Conservation (phyloP, 805 yeast species). For the Candida methanosorbosa region DNA sequence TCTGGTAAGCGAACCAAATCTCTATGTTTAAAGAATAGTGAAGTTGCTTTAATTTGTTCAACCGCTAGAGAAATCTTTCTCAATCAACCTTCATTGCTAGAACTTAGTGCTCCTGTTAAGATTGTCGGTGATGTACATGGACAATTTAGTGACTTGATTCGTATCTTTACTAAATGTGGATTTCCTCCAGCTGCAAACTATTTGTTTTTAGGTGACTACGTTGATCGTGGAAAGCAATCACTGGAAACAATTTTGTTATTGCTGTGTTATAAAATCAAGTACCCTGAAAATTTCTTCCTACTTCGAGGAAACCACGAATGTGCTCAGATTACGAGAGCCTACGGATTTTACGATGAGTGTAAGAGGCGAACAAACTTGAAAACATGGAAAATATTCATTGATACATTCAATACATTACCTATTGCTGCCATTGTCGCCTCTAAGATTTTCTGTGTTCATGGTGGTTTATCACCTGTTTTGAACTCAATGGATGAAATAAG, state of each 20-base stretch:
- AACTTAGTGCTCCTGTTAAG: slow-evolving; percentile 78
- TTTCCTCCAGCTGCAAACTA: slow-evolving; percentile 94
- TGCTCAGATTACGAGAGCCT: slow-evolving; percentile 92
- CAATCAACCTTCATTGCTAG: slow-evolving; percentile 84
- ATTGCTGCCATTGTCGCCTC: slow-evolving; percentile 94
- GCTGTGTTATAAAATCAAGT: slow-evolving; percentile 89
- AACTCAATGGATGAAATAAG: slow-evolving; percentile 69
- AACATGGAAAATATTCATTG: slow-evolving; percentile 90
- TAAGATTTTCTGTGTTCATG: slow-evolving; percentile 87
- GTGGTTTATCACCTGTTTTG: slow-evolving; percentile 72
- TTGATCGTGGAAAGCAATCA: slow-evolving; percentile 95
- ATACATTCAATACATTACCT: slow-evolving; percentile 91
- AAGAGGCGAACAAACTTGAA: slow-evolving; percentile 87
- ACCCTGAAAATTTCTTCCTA: slow-evolving; percentile 91
- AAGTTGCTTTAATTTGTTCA: slow-evolving; percentile 79
- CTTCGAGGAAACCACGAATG: slow-evolving; percentile 96
- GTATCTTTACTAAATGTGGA: slow-evolving; percentile 92
- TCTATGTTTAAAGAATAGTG: slow-evolving; percentile 83
- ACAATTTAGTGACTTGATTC: slow-evolving; percentile 83
- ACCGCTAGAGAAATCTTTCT: slow-evolving; percentile 84
- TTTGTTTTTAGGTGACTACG: slow-evolving; percentile 91
- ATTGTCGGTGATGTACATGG: slow-evolving; percentile 96
- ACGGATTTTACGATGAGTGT: slow-evolving; percentile 97
- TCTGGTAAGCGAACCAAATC: slow-evolving; percentile 87
- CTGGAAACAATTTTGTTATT: slow-evolving; percentile 83